phyloP scores from a whole-genome alignment of 2,329 filamentous ascomycete genomes.

The Tolypocladium tropicale region DNA sequence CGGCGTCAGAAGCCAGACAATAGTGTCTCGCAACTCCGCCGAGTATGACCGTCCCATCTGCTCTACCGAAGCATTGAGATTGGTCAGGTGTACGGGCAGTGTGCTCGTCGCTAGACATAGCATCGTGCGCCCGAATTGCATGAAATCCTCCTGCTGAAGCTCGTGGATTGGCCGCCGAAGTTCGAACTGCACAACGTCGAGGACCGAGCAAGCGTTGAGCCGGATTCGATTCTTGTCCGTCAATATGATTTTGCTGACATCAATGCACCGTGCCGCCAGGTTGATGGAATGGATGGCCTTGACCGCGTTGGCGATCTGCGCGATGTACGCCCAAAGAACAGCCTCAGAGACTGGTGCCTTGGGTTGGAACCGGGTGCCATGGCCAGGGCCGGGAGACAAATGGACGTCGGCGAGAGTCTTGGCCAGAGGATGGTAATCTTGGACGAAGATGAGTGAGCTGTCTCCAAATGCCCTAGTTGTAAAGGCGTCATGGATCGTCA shows the following conservation, averaged over 20 bases:
- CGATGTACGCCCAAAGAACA: constrained; percentile 82
- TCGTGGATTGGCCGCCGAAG: constrained; percentile 57
- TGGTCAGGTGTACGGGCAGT: constrained; percentile 40
- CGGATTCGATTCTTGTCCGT: constrained; percentile 87
- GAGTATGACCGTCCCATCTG: constrained; percentile 70
- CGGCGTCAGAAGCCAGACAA: constrained; percentile 72
- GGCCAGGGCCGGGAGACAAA: constrained; percentile 33
- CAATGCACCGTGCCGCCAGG: constrained; percentile 76
- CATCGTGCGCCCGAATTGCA: constrained; percentile 74
- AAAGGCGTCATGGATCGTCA: constrained; percentile 84
- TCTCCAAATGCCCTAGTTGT: constrained; percentile 90
- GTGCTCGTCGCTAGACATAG: constrained; percentile 71
- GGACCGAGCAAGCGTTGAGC: constrained; percentile 75
- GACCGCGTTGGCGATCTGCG: constrained; percentile 81
- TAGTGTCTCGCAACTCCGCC: constrained; percentile 64
- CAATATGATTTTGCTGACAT: constrained; percentile 78
- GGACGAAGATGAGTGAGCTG: constrained; percentile 87
- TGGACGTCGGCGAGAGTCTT: constrained; percentile 85
- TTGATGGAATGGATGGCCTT: constrained; percentile 74
- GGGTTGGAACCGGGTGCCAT: constrained; percentile 33
- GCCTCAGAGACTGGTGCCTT: constrained; percentile 53
- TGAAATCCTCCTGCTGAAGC: constrained; percentile 78
- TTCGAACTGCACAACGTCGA: constrained; percentile 84
- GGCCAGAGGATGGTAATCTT: constrained; percentile 83
- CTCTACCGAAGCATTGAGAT: constrained; percentile 62